Evolutionary conservation across 345 rosid species (phyloP), one percentile per base, ranked within the genome.

Genomic region (Eucalyptus pauciflora): DNA sequence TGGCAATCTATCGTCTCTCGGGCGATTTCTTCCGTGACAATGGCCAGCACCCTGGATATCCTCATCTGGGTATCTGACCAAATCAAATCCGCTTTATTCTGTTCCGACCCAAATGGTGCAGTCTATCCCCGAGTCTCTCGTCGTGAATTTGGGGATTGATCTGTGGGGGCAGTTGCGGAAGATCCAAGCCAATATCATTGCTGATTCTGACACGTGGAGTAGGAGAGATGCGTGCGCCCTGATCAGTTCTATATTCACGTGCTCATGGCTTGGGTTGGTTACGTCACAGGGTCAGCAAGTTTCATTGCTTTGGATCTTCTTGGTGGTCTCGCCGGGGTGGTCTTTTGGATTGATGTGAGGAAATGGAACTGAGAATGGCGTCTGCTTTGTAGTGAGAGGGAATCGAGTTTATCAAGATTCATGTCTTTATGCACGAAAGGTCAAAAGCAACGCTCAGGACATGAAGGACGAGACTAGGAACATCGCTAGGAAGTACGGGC

Each of bases 391-490:
- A 50, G 33, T 86, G 62, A 25, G 56, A 50, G 62, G 56, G 29
- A 15, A 27, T 41, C 25, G 8, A 76, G 83, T 17, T 76, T 10
- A 22, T 41, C 83, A 41, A 41, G 41, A 41, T 41, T 76, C 69
- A 20, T 11, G 27, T 76, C 48, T 76, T 76, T 20, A 12, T 22
- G 11, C 48, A 3, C 83, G 3, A 76, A 41, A 43, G 43, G 13
- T 56, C 89, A 95, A 90, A 93, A 94, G 96, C 91, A 94, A 93
- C 79, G 86, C 95, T 91, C 97, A 93, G 89, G 99, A 97, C 86
- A 92, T 95, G 97, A 93, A 91, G 93, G 96, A 94, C 69, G 99
- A 97, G 91, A 86, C 95, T 2, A 97, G 97, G 89, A 97, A 95
- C 91, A 93, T 94, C 2, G 91, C 95, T 50, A 92, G 96, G 67